Base-by-base conservation (phyloP, 225 moss, liverwort and hornwort genomes). In the Climacium dendroides region DNA sequence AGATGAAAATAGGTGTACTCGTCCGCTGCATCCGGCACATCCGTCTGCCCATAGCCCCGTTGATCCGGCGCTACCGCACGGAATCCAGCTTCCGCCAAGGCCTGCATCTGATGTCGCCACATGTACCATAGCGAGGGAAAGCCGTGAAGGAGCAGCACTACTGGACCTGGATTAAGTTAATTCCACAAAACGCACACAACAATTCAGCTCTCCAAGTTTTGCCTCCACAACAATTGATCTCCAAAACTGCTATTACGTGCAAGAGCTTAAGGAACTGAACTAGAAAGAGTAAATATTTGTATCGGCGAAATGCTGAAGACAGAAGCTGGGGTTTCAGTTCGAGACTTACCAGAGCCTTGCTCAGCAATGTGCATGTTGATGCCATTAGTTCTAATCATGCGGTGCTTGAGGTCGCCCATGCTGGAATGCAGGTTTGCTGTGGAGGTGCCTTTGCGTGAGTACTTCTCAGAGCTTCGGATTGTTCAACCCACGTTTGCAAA, bases 41-140 rank as follows among this genome's bases (percentile, higher is more conserved):
- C 88, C 37, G 88, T 88, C 79, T 88, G 78, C 50, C 88, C 84
- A 76, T 88, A 84, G 52, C 88, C 88, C 32, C 88, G 84, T 53
- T 84, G 78, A 61, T 88, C 84, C 60, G 84, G 88, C 52, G 84
- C 88, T 29, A 88, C 60, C 60, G 88, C 84, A 25, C 34, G 88
- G 61, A 39, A 88, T 9, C 79, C 84, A 32, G 84, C 84, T 13
- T 88, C 84, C 52, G 88, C 88, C 88, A 84, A 52, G 14, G 88
- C 88, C 54, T 67, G 48, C 83, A 88, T 83, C 34, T 83, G 83
- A 60, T 58, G 78, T 37, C 88, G 66, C 88, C 88, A 88, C 84
- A 84, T 60, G 61, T 78, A 88, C 88, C 88, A 88, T 30, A 88
- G 78, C 84, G 88, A 88, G 39, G 88, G 88, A 41, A 88, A 88